Evolutionary conservation across 108 stramenopile species (phyloP).

Genomic region (Cylindrotheca fusiformis): DNA sequence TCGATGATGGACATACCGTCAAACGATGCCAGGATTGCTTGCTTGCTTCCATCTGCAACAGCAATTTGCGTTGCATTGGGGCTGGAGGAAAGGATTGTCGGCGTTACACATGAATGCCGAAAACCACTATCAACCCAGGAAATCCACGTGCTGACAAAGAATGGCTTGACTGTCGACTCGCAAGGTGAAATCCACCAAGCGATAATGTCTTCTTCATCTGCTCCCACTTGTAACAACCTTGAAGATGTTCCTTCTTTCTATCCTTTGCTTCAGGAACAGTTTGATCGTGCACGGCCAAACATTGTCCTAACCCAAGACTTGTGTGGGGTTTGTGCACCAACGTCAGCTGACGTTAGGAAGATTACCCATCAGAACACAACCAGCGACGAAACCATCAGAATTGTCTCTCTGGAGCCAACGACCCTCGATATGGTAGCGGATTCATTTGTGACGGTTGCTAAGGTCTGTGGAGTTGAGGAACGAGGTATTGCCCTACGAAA

Average conservation of each 20-base stretch:
- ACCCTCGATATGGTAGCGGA: conserved; percentile 70
- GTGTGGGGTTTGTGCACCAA: conserved; percentile 86
- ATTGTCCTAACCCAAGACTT: conserved; percentile 88
- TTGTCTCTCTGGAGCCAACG: conserved; percentile 71
- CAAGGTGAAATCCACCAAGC: conserved; percentile 46
- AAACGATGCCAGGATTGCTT: conserved; percentile 56
- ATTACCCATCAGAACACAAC: conserved; percentile 9
- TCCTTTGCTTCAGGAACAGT: conserved; percentile 46
- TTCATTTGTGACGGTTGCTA: conserved; percentile 59
- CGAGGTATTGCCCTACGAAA: conserved; percentile 36
- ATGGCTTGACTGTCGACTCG: conserved; percentile 29
- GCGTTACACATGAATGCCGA: conserved; percentile 78
- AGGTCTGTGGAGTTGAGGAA: conserved; percentile 54
- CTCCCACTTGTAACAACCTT: background rate
- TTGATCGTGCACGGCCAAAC: conserved; percentile 51
- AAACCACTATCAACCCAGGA: background rate
- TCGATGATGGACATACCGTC: background rate
- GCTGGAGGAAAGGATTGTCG: conserved; percentile 50
- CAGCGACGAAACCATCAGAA: background rate
- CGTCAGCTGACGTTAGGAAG: conserved; percentile 44
- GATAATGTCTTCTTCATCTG: conserved; percentile 15
- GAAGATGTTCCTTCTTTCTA: conserved; percentile 54
- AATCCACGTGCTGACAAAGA: conserved; percentile 30
- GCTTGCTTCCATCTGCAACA: conserved; percentile 71
- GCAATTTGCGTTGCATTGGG: conserved; percentile 75